phyloP scores from a whole-genome alignment of 1,284 basidiomycete genomes.

The Rhodotorula sp. region DNA sequence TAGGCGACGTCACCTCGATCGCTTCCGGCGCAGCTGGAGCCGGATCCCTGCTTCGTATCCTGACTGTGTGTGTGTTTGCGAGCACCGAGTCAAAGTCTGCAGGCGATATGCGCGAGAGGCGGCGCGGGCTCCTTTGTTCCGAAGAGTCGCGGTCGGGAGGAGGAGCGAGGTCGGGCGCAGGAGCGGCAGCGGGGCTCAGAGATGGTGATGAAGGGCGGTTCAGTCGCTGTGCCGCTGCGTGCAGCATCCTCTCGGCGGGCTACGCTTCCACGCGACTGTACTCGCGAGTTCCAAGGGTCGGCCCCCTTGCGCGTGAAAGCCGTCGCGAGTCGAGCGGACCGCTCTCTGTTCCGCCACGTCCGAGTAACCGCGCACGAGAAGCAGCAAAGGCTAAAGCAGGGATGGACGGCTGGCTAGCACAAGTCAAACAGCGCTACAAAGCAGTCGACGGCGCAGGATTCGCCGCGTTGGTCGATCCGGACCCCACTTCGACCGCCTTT shows the following conservation, averaged over 20 bases:
- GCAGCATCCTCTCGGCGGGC: background rate
- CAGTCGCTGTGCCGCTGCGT: slow-evolving; percentile 1
- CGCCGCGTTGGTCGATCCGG: slow-evolving; percentile 3
- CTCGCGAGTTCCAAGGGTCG: background rate
- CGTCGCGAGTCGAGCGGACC: background rate
- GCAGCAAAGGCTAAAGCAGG: background rate
- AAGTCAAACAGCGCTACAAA: background rate
- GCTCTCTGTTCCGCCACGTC: background rate
- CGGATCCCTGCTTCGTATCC: background rate
- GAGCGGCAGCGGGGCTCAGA: background rate
- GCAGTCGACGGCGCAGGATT: background rate
- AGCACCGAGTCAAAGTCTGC: slow-evolving; percentile 34
- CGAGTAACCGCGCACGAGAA: background rate
- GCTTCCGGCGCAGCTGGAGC: background rate
- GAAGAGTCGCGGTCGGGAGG: slow-evolving; percentile 2
- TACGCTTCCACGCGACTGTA: background rate
- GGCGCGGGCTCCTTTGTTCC: background rate
- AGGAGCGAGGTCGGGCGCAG: background rate
- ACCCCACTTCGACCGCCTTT: slow-evolving; percentile 7
- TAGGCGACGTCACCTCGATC: background rate
- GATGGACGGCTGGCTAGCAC: slow-evolving; percentile 17
- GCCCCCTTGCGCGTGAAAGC: background rate
- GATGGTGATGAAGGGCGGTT: background rate
- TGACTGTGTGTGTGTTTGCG: slow-evolving; percentile 7
- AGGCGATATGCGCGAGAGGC: slow-evolving; percentile 32